phyloP scores from a whole-genome alignment of 129 eudicot genomes.

The Solidago caesia region DNA sequence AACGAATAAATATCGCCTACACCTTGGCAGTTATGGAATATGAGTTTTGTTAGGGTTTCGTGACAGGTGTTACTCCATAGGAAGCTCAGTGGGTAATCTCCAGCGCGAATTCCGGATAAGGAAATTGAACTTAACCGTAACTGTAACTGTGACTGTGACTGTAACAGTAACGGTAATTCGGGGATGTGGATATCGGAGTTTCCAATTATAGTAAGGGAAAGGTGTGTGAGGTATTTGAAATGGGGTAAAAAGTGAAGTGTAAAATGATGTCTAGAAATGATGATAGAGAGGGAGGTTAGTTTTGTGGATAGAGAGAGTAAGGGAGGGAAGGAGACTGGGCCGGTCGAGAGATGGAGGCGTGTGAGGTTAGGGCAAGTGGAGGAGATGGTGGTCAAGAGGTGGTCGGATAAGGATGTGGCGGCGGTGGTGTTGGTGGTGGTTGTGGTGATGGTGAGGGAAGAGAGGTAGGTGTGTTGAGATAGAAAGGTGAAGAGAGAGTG shows the following conservation, averaged over 20 bases:
- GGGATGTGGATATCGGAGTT: neutral
- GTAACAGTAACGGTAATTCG: neutral
- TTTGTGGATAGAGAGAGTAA: conserved; percentile 41
- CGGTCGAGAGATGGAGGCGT: conserved; percentile 43
- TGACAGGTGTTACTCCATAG: conserved; percentile 58
- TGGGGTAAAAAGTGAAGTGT: conserved; percentile 32
- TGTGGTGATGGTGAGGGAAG: conserved; percentile 32
- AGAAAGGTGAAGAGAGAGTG: conserved; percentile 32
- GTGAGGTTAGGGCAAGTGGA: conserved; percentile 45
- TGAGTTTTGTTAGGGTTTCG: conserved; percentile 38
- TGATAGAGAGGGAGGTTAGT: conserved; percentile 44
- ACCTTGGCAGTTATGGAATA: conserved; percentile 56
- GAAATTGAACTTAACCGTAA: conserved; percentile 40
- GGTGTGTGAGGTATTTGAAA: conserved; percentile 33
- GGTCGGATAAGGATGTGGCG: conserved; percentile 30
- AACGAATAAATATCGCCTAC: conserved; percentile 48
- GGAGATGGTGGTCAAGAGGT: conserved; percentile 39
- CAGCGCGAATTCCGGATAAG: conserved; percentile 42
- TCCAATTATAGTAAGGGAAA: conserved; percentile 25
- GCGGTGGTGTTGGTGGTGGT: conserved; percentile 36
- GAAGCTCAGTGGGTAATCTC: conserved; percentile 46
- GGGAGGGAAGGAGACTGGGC: conserved; percentile 41
- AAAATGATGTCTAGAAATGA: conserved; percentile 43
- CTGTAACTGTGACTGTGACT: conserved; percentile 1
- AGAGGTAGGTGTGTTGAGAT: conserved; percentile 46